Evolutionary conservation across 176 grass and related monocot species (phyloP).

Genomic region (Phyllostachys edulis): DNA sequence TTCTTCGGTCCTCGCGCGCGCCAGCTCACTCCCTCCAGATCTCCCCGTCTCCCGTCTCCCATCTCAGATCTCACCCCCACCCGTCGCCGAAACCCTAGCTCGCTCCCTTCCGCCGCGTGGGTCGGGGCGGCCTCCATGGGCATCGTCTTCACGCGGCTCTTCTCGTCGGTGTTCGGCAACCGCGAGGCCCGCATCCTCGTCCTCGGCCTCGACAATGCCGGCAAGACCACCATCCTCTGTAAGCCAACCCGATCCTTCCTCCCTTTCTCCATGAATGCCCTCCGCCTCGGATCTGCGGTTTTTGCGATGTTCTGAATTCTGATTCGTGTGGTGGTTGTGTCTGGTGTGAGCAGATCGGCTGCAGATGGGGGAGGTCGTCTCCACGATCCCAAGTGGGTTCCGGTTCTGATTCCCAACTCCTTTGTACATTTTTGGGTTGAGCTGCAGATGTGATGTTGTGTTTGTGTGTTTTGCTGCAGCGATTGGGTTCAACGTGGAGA

Average conservation of each 20-base stretch:
- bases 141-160: slow-evolving; percentile 98
- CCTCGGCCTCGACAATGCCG: slow-evolving; percentile 96
- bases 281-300: slow-evolving; percentile 16
- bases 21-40: slow-evolving; percentile 48
- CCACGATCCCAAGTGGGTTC: slow-evolving; percentile 89
- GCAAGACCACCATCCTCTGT: slow-evolving; percentile 98
- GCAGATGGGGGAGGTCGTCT: slow-evolving; percentile 99
- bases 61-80: slow-evolving; percentile 4
- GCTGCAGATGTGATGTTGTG: not conserved
- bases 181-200: slow-evolving; percentile 98
- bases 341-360: slow-evolving; percentile 59
- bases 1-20: slow-evolving; percentile 36
- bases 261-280: not conserved
- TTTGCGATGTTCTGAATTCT: slow-evolving; percentile 25
- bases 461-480: slow-evolving; percentile 54
- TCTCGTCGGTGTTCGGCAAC: slow-evolving; percentile 92
- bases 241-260: not conserved
- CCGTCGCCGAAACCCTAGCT: slow-evolving; percentile 16
- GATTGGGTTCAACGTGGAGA: slow-evolving; percentile 98
- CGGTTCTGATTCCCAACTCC: slow-evolving; percentile 13
- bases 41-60: slow-evolving; percentile 15
- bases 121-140: slow-evolving; percentile 61
- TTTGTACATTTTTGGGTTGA: slow-evolving; percentile 19
- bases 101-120: slow-evolving; percentile 23
- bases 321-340: slow-evolving; percentile 1